Evolutionary conservation across 73 alveolate species (phyloP), one percentile per base, ranked within the genome.

Genomic region (Symbiodinium natans): DNA sequence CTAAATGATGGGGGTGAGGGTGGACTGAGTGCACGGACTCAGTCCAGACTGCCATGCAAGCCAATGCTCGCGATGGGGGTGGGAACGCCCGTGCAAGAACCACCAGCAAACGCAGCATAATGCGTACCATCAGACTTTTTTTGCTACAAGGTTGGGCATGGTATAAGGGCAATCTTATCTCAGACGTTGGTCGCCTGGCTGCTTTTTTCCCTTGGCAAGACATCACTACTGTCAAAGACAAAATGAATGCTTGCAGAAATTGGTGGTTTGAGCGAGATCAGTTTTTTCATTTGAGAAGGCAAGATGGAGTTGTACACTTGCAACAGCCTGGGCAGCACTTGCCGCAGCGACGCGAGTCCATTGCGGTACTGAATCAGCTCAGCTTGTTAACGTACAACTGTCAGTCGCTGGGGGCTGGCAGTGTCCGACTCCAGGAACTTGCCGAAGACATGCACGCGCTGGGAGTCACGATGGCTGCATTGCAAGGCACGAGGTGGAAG

Each of bases 251-350:
- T 38, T 34, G 89, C 27, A 34, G 63, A 48, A 17, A 39, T 13
- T 82, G 89, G 89, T 82, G 89, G 89, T 82, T 82, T 82, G 89
- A 82, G n/a, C 89, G 89, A 5, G 89, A 40, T 39, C 89, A 19
- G 36, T 48, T 36, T 82, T 82, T 41, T 39, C 71, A 82, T 39
- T 7, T 82, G 63, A 17, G 89, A 2, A 41, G 63, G 29, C 89
- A 39, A 82, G 89, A 82, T 40, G 89, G 89, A 19, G 89, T 82
- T n/a, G 89, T 82, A n/a, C 89, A 39, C 68, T 19, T 82, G 63
- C 89, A 82, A 17, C 56, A 15, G 40, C 89, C 89, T 82, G 89
- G 40, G 27, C 89, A 23, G 11, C n/a, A n/a, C 39, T 6, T n/a
- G 56, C 36, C 56, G 38, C 89, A 38, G 40, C 27, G 11, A 2